These are phyloP conservation scores for Solanum aculeatissimum DNA, from an alignment of 305 asterid genomes.

Conservation along the genomic window DNA sequence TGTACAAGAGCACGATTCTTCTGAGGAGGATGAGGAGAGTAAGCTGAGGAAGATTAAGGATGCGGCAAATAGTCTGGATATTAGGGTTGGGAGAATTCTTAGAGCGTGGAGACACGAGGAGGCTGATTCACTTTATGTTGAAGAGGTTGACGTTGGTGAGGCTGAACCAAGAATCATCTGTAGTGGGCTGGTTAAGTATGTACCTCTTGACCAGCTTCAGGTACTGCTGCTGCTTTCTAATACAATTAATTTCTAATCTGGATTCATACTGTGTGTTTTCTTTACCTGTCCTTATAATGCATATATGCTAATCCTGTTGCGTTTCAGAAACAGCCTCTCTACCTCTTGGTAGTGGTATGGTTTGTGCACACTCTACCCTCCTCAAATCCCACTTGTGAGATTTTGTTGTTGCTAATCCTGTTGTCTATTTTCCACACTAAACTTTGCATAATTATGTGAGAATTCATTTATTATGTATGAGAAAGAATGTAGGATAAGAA, in stretches of 20 bases:
- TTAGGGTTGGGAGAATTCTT: conserved; percentile 64
- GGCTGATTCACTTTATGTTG: conserved; percentile 92
- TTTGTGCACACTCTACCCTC: not conserved
- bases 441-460: not conserved
- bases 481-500: not conserved
- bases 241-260: not conserved
- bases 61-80: conserved; percentile 64
- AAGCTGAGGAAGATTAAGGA: conserved; percentile 24
- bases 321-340: no score
- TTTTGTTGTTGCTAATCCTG: not conserved
- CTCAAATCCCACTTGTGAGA: not conserved
- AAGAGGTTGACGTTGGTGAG: conserved; percentile 94
- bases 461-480: not conserved
- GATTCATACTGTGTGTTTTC: not conserved
- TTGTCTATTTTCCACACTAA: not conserved
- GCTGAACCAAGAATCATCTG: conserved; percentile 80
- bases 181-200: conserved; percentile 78
- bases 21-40: conserved; percentile 1
- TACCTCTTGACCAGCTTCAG: conserved; percentile 63
- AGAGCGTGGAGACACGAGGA: conserved; percentile 87
- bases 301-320: not conserved
- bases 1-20: not conserved
- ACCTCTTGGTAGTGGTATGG: not conserved
- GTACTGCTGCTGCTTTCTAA: conserved; percentile 3
- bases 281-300: not conserved